Evolutionary conservation across 805 yeast species (phyloP).

Genomic region (Metschnikowia orientalis): DNA sequence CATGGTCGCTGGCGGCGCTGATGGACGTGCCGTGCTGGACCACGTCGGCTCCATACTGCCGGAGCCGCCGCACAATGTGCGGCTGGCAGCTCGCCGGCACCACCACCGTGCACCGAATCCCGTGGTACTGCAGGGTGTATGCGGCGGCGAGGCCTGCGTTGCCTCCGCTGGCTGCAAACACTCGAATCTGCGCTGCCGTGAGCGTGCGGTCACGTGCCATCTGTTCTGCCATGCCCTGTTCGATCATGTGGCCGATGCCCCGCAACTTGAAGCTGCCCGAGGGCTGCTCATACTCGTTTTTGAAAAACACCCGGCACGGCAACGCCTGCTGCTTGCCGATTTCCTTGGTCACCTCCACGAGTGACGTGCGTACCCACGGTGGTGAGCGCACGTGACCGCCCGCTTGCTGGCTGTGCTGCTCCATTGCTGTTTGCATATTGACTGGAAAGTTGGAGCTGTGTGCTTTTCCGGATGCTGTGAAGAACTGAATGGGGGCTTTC

Average conservation of each 20-base stretch:
- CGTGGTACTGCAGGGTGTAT: slow-evolving; percentile 35
- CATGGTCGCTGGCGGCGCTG: slow-evolving; percentile 48
- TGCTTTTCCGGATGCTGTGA: no score
- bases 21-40: slow-evolving; percentile 43
- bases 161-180: slow-evolving; percentile 54
- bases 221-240: slow-evolving; percentile 28
- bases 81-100: slow-evolving; percentile 50
- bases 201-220: slow-evolving; percentile 11
- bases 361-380: slow-evolving; percentile 34
- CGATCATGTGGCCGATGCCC: slow-evolving; percentile 48
- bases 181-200: slow-evolving; percentile 28
- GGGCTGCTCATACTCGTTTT: slow-evolving; percentile 52
- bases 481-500: no score
- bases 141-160: slow-evolving; percentile 56
- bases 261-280: slow-evolving; percentile 55
- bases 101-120: slow-evolving; percentile 53
- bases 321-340: slow-evolving; percentile 11
- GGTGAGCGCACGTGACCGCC: no score
- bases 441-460: no score
- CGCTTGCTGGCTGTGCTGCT: no score
- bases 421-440: no score
- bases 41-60: slow-evolving; percentile 47
- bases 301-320: slow-evolving; percentile 41
- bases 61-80: slow-evolving; percentile 43
- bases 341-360: slow-evolving; percentile 33